These are phyloP conservation scores for Phytophthora colocasiae DNA, from an alignment of 352 stramenopile genomes.

Conservation along the genomic window DNA sequence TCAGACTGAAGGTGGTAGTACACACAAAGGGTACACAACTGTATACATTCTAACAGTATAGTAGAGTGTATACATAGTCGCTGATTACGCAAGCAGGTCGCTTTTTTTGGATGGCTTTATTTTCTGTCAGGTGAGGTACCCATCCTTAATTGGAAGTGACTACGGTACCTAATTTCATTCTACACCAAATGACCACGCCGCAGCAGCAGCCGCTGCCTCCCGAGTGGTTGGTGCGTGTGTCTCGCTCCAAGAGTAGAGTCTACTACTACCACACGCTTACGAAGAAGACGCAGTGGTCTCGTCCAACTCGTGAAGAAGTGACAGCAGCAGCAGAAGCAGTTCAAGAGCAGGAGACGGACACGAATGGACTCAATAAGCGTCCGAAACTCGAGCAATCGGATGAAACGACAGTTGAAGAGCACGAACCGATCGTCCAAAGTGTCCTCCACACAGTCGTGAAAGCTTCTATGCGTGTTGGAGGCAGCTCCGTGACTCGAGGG, in stretches of 20 bases:
- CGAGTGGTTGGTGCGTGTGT: constrained; percentile 72
- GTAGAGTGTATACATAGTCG: no score
- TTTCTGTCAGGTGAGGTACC: no score
- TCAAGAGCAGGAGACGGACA: background rate
- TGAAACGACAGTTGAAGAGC: constrained; percentile 22
- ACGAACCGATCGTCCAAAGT: constrained; percentile 2
- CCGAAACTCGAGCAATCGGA: constrained; percentile 18
- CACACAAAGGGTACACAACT: no score
- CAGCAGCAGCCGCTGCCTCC: constrained; percentile 32
- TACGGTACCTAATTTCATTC: no score
- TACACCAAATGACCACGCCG: no score
- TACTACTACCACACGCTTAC: constrained; percentile 72
- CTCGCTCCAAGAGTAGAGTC: constrained; percentile 69
- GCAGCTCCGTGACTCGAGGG: constrained; percentile 36
- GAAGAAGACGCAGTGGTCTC: constrained; percentile 65
- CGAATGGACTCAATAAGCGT: constrained; percentile 13
- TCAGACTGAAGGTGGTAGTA: no score
- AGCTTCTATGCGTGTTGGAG: constrained; percentile 69
- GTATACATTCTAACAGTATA: no score
- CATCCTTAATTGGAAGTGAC: no score
- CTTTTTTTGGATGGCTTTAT: no score
- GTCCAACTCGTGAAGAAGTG: constrained; percentile 39
- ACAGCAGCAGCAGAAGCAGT: background rate
- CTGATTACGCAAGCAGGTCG: no score
- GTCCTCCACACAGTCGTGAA: constrained; percentile 38